Evolutionary conservation across 164 flowering plant genomes (phyloP), one percentile per base, ranked within the genome.

Genomic region (Hamamelis virginiana): DNA sequence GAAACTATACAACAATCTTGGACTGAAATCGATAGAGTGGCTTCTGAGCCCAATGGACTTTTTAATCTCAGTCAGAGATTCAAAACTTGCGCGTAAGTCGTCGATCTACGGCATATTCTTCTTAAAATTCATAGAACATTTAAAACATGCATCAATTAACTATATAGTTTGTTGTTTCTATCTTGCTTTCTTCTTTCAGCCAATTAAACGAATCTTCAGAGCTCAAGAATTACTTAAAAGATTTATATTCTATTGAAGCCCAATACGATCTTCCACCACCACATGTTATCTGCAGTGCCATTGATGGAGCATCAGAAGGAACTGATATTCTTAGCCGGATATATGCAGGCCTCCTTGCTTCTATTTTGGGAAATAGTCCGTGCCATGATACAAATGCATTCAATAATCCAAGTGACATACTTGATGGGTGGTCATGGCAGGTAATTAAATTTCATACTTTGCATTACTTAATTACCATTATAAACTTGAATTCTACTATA

Each of bases 211-310:
- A 21, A n/a, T 41, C 80, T 4, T 8, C 2, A 0, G 80, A 77
- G 58, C 73, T 82, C 15, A 81, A 74, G 53, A 65, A 72, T 18
- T 65, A 25, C 68, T 74, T 85, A 26, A 76, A 59, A 9, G 0
- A 3, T 1, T 26, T 70, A 16, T 82, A 73, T 15, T 46, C 59
- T 0, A 9, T 0, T 8, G 66, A 84, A 1, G 84, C 88, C 1
- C 86, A 85, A 19, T 79, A 85, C 25, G 64, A 80, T 48, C 6
- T 12, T 11, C 83, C 82, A 15, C 81, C 81, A 2, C 8, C 1
- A 0, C 66, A 80, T 72, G 67, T 76, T 0, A 77, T 78, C 0
- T 84, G 84, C 53, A 41, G 47, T 8, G 84, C 71, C n/a, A 80
- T 84, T 18, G 85, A 82, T 53, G 78, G 69, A 43, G 73, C 74